phyloP scores from a whole-genome alignment of 2,329 filamentous ascomycete species.

The Fusarium oxysporum region DNA sequence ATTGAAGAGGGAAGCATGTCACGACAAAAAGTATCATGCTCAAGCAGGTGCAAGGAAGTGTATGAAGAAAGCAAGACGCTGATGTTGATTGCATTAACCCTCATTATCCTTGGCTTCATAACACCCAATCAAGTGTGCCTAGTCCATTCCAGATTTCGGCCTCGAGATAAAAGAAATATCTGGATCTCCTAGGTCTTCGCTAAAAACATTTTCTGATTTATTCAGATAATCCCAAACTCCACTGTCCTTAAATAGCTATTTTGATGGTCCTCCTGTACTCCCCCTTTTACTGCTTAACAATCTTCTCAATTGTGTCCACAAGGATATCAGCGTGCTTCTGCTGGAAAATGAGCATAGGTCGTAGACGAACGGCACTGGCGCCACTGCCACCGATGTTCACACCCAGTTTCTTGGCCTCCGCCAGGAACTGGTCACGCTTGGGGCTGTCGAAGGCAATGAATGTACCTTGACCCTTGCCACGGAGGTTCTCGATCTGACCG shows the following conservation, averaged over 20 bases:
- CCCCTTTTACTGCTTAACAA: constrained; percentile 62
- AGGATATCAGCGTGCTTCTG: constrained; percentile 90
- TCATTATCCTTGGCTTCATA: not conserved
- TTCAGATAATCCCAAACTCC: constrained; percentile 26
- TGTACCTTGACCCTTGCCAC: constrained; percentile 88
- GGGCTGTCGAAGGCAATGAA: constrained; percentile 94
- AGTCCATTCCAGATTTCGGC: not conserved
- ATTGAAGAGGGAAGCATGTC: not conserved
- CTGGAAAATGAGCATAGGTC: constrained; percentile 95
- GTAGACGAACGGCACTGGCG: constrained; percentile 77
- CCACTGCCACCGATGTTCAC: constrained; percentile 91
- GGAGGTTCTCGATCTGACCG: constrained; percentile 81
- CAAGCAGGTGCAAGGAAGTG: not conserved
- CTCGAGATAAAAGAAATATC: constrained; percentile 3
- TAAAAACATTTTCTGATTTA: constrained; percentile 10
- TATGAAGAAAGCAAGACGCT: not conserved
- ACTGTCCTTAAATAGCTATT: constrained; percentile 5
- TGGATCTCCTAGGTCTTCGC: constrained; percentile 3
- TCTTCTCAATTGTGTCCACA: constrained; percentile 81
- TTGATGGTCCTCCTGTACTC: not conserved
- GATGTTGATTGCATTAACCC: constrained; percentile 10
- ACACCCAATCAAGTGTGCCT: not conserved
- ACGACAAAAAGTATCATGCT: not conserved
- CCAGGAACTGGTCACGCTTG: constrained; percentile 81
- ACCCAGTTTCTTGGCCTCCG: constrained; percentile 81